Percentiles rank a stretch among this genome's conserved stretches.
Evolutionary conservation across 179 eudicot species (phyloP).

Genomic region (Spergularia azorica): DNA sequence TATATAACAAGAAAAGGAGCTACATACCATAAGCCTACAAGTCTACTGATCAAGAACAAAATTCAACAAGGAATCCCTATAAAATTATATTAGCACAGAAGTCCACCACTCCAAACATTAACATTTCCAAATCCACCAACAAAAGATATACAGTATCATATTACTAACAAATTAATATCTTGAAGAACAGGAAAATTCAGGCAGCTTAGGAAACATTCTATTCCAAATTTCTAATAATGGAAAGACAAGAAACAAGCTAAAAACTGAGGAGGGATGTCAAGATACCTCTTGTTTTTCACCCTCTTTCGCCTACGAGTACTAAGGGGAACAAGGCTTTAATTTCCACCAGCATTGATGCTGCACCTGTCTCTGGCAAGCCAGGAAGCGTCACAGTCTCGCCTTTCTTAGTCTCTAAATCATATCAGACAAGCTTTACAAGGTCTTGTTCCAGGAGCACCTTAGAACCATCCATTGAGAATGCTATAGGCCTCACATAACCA

Average conservation of each 20-base stretch:
- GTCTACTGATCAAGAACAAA: too few relatives aligned
- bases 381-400: slow-evolving; percentile 5
- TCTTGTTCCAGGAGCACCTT: slow-evolving; percentile 11
- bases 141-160: too few relatives aligned
- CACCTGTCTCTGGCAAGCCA: background rate
- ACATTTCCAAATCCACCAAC: too few relatives aligned
- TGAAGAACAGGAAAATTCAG: too few relatives aligned
- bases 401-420: background rate
- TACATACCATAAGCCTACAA: too few relatives aligned
- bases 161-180: too few relatives aligned
- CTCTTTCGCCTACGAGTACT: background rate
- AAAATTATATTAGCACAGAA: too few relatives aligned
- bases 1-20: too few relatives aligned
- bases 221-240: too few relatives aligned
- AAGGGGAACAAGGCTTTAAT: slow-evolving; percentile 11
- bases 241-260: background rate
- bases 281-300: background rate
- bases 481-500: slow-evolving; percentile 11
- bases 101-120: too few relatives aligned
- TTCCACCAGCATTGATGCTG: background rate
- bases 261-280: background rate
- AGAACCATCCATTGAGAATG: slow-evolving; percentile 2
- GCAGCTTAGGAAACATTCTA: too few relatives aligned
- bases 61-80: too few relatives aligned
- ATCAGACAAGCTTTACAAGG: background rate